Base-by-base conservation (phyloP, 495 filamentous ascomycete species). In the Immersiella caudata region DNA sequence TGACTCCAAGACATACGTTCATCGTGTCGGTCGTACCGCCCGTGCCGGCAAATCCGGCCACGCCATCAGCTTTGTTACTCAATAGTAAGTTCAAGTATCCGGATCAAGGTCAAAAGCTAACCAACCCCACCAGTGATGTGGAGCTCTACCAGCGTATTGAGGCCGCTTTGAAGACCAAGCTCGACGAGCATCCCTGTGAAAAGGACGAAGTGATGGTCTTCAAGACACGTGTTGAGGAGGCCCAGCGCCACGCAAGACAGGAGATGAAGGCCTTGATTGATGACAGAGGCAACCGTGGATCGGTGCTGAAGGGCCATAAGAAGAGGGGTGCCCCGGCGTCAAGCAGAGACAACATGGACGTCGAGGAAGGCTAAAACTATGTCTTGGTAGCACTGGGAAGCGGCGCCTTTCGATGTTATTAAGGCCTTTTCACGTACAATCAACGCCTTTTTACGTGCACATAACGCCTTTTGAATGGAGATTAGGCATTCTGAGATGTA, bases 141-240 rank as follows among this genome's bases (percentile, higher is more conserved):
- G 95, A 98, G 74, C 81, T 97, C 5, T 97, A 86, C 80, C 79
- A 91, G 71, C 79, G 96, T 11, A 96, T 97, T 49, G 95, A 99
- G 77, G 82, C 83, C 0, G 92, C 93, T 0, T 79, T 99, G 22
- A 90, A 90, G 20, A 90, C 86, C 78, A 87, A 94, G 76, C 78
- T 96, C 64, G 73, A 81, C 0, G 90, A 24, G 24, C 59, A 60
- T 26, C 55, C 64, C 22, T 3, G n/a, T 6, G 56, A 70, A 51
- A 92, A 92, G 80, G 93, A 97, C 20, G 93, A 97, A 74, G 93
- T 91, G 0, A 91, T 97, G 91, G 83, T 97, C 9, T 81, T 97
- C 71, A 88, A 87, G 61, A 85, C 90, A 49, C 80, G 92, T 7
- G 91, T 96, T 0, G 87, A 87, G 20, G 93, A 97, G 76, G 95